phyloP scores from a whole-genome alignment of 2,329 filamentous ascomycete species.

The Stemphylium vesicarium region DNA sequence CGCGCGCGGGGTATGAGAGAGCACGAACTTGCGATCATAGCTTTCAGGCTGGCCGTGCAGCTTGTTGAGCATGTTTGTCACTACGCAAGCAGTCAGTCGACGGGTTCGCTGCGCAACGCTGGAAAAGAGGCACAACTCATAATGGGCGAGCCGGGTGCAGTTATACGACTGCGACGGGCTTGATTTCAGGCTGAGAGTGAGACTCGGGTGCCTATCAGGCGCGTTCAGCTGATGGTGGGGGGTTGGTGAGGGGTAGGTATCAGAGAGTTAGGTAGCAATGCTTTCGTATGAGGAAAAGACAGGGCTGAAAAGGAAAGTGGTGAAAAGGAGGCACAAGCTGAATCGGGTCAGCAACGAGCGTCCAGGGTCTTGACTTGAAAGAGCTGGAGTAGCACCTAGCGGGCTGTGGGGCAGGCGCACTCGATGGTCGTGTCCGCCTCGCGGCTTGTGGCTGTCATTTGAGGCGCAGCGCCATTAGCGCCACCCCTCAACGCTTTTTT shows the following conservation, averaged over 20 bases:
- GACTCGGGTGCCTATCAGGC: constrained; percentile 38
- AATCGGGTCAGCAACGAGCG: constrained; percentile 24
- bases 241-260: constrained; percentile 39
- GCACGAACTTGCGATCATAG: constrained; percentile 92
- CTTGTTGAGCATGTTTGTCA: constrained; percentile 91
- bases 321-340: constrained; percentile 21
- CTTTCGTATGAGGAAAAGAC: constrained; percentile 17
- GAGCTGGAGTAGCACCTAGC: constrained; percentile 26
- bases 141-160: constrained; percentile 34
- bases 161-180: constrained; percentile 32
- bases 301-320: constrained; percentile 18
- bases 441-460: constrained; percentile 26
- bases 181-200: constrained; percentile 41
- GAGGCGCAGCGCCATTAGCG: constrained; percentile 26
- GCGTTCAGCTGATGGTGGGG: constrained; percentile 37
- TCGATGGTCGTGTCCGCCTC: constrained; percentile 33
- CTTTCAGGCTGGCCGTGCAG: constrained; percentile 95
- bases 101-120: neutral
- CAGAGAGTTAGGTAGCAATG: constrained; percentile 29
- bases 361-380: constrained; percentile 29
- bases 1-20: constrained; percentile 22
- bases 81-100: constrained; percentile 55
- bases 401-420: constrained; percentile 34
- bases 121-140: constrained; percentile 44
- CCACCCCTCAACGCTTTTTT: constrained; percentile 4